Evolutionary conservation across 2,329 filamentous ascomycete genomes (phyloP), one percentile per base, ranked within the genome.

Genomic region (Ophiobolus disseminans): DNA sequence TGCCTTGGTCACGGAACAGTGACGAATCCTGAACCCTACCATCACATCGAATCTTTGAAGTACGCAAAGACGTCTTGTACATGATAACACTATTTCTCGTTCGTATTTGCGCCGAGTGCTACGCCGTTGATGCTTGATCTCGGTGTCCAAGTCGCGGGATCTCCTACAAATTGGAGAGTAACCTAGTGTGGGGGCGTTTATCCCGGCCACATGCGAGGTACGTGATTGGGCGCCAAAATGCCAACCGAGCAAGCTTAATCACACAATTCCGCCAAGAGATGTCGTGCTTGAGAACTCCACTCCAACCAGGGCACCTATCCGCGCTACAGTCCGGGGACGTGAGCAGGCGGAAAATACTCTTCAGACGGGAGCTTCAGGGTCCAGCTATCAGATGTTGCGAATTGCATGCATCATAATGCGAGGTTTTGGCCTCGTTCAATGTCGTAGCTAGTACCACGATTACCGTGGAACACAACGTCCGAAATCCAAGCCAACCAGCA

Each of bases 401-500:
- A 14, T 14, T 3, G 8, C 7, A 14, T 14, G 9, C 30, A 32
- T 7, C n/a, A 14, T 28, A 28, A 28, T 28, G 10, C 25, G 25
- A 28, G 25, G 22, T 31, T 40, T 17, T 36, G 23, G 21, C 17
- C 19, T 34, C 31, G 20, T 17, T 26, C 34, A 30, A n/a, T 26
- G 25, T 11, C 7, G n/a, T 25, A 5, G 26, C 21, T 30, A n/a
- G 21, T 35, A 40, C 25, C 3, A 31, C 5, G 9, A 41, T 11
- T 16, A 11, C 25, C n/a, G 14, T 17, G n/a, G 16, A 41, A 8
- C 25, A 40, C 41, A 34, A 13, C 26, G 13, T 28, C 31, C 13
- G 19, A 17, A 23, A 14, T 11, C 13, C 14, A 19, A 31, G 16
- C 46, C 49, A 50, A 53, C 45, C 50, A 50, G 45, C 32, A 14